A percentile compares a stretch with the other conserved stretches of the same genome.
Conservation (phyloP, 1,284 basidiomycete genomes). For the Xerocomus amazonicus region DNA sequence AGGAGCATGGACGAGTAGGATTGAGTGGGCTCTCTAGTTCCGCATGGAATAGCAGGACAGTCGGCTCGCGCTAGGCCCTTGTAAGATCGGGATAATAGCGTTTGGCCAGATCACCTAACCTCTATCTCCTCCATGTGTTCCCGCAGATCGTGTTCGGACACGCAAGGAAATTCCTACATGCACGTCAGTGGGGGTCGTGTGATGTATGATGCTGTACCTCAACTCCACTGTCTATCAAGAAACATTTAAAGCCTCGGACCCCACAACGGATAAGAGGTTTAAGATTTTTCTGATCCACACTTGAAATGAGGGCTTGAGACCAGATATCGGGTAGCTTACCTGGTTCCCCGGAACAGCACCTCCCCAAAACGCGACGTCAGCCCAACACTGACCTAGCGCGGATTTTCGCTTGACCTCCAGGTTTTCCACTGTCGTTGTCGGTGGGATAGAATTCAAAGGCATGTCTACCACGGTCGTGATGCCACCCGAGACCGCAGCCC, state of each 20-base stretch:
- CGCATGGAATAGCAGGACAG: constrained; percentile 85
- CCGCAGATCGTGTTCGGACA: constrained; percentile 66
- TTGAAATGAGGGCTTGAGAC: neutral
- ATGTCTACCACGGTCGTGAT: constrained; percentile 92
- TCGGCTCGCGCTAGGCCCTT: constrained; percentile 51
- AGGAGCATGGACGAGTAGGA: constrained; percentile 10
- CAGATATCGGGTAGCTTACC: constrained; percentile 35
- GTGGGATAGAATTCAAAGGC: constrained; percentile 94
- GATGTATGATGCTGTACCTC: constrained; percentile 53
- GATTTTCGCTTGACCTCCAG: constrained; percentile 67
- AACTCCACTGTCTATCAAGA: constrained; percentile 90
- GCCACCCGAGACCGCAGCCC: constrained; percentile 85
- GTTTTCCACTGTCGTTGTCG: constrained; percentile 81
- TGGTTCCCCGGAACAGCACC: constrained; percentile 89
- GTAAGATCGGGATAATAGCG: constrained; percentile 8
- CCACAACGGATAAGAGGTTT: constrained; percentile 69
- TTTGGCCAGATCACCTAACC: constrained; percentile 39
- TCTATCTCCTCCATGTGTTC: constrained; percentile 71
- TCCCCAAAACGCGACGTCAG: constrained; percentile 93
- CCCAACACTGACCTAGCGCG: constrained; percentile 72
- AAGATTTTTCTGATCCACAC: constrained; percentile 47
- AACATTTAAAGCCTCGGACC: constrained; percentile 94
- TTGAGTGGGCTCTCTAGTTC: constrained; percentile 56
- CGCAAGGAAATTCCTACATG: constrained; percentile 83
- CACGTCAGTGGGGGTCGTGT: constrained; percentile 4